phyloP scores from a whole-genome alignment of 768 basidiomycete species.

The Termitomyces sp. region DNA sequence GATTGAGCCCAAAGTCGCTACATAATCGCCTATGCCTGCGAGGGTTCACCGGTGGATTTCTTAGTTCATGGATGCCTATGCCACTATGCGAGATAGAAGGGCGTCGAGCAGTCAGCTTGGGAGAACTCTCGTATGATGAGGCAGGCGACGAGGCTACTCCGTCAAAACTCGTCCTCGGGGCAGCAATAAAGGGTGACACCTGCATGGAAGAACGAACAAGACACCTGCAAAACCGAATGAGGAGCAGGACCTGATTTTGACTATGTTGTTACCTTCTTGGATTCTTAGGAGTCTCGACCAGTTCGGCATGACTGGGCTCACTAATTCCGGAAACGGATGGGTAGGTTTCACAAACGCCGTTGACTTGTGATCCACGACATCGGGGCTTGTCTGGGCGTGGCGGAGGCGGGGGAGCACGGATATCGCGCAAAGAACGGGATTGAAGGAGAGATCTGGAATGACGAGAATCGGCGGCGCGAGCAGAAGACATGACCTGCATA shows the following conservation, averaged over 20 bases:
- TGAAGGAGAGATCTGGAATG: slow-evolving; percentile 9
- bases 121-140: slow-evolving; percentile 1
- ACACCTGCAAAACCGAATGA: neutral
- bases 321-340: neutral
- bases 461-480: slow-evolving; percentile 6
- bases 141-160: neutral
- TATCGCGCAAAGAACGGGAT: slow-evolving; percentile 15
- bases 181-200: slow-evolving; percentile 7
- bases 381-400: slow-evolving; percentile 10
- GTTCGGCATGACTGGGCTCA: neutral
- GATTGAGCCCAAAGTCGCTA: slow-evolving; percentile 27
- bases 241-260: neutral
- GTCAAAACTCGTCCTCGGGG: neutral
- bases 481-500: slow-evolving; percentile 16
- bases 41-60: slow-evolving; percentile 22
- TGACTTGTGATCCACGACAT: slow-evolving; percentile 5
- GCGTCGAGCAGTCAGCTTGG: neutral
- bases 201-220: slow-evolving; percentile 1
- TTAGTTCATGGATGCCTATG: neutral
- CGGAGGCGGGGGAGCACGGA: slow-evolving; percentile 6
- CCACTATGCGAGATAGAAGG: neutral
- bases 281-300: neutral
- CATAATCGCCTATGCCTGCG: slow-evolving; percentile 27
- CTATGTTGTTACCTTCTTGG: slow-evolving; percentile 5
- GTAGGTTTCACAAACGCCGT: neutral